Conservation (phyloP, 2,329 filamentous ascomycete genomes). For the Fusarium vanettenii region DNA sequence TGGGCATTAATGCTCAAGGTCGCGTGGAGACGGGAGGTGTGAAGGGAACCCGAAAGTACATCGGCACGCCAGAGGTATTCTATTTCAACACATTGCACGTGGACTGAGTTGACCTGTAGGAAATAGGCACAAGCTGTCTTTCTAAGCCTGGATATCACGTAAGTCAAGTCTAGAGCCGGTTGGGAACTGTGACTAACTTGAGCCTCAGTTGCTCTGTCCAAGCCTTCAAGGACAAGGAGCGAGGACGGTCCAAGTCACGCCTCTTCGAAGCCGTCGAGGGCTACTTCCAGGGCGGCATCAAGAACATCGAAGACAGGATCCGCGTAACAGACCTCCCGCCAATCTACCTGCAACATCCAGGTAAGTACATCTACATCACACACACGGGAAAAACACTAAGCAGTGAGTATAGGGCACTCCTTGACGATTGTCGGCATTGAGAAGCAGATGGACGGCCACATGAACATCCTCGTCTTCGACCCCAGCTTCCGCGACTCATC, state of each 20-base stretch:
- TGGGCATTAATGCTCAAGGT: conserved; percentile 80
- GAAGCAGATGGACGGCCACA: conserved; percentile 69
- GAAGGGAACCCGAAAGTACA: conserved; percentile 90
- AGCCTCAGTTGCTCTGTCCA: conserved; percentile 69
- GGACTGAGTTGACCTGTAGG: background rate
- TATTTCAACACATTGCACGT: background rate
- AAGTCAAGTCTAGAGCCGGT: conserved; percentile 43
- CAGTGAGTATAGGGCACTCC: conserved; percentile 74
- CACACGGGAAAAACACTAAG: background rate
- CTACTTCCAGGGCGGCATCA: conserved; percentile 74
- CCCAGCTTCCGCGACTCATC: conserved; percentile 81
- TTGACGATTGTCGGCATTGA: conserved; percentile 91
- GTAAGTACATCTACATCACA: conserved; percentile 50
- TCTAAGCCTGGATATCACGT: conserved; percentile 74
- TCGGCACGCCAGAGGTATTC: conserved; percentile 87
- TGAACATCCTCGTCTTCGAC: conserved; percentile 87
- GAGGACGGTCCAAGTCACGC: conserved; percentile 58
- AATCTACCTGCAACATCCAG: conserved; percentile 89
- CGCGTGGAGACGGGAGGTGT: conserved; percentile 88
- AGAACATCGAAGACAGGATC: conserved; percentile 64
- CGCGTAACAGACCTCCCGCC: conserved; percentile 79
- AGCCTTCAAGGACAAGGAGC: conserved; percentile 64
- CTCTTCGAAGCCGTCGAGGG: conserved; percentile 76
- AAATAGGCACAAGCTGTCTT: conserved; percentile 82
- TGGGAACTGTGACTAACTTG: background rate